A percentile compares a stretch with the other conserved stretches of the same genome.
These are phyloP conservation scores for Penicillium sp. DNA, from an alignment of 2,329 filamentous ascomycete genomes.

Conservation along the genomic window DNA sequence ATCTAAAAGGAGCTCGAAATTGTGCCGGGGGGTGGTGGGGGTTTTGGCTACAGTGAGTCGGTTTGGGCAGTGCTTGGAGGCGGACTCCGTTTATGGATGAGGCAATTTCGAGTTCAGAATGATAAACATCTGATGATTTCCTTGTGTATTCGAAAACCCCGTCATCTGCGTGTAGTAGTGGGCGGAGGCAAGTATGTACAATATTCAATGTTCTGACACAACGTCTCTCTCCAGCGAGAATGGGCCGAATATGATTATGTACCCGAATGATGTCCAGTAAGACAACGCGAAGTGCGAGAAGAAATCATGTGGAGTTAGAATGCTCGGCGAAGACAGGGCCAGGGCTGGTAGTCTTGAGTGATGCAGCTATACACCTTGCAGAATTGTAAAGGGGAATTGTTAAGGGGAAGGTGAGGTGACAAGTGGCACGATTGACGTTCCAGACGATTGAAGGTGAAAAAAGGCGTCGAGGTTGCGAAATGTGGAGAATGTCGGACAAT, in stretches of 20 bases:
- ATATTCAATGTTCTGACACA: conserved; percentile 1
- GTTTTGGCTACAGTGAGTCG: no score
- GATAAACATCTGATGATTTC: neutral
- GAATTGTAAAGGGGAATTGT: neutral
- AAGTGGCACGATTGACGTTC: neutral
- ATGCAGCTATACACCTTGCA: neutral
- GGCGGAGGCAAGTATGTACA: conserved; percentile 7
- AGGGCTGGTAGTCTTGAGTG: neutral
- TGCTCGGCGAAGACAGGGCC: neutral
- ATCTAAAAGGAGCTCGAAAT: no score
- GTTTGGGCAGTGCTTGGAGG: no score
- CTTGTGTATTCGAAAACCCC: neutral
- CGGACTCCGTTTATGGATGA: no score
- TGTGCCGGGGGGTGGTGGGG: no score
- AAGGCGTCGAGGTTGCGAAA: neutral
- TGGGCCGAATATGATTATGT: neutral
- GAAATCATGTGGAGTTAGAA: neutral
- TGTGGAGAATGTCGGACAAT: neutral
- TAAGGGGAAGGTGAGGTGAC: neutral
- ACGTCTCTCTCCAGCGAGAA: neutral
- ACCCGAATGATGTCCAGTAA: neutral
- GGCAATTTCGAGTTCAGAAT: no score
- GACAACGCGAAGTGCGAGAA: neutral
- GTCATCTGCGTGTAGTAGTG: neutral
- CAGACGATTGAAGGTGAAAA: neutral